phyloP scores from a whole-genome alignment of 2,329 filamentous ascomycete species.

The Sarocladiaceae sp. region DNA sequence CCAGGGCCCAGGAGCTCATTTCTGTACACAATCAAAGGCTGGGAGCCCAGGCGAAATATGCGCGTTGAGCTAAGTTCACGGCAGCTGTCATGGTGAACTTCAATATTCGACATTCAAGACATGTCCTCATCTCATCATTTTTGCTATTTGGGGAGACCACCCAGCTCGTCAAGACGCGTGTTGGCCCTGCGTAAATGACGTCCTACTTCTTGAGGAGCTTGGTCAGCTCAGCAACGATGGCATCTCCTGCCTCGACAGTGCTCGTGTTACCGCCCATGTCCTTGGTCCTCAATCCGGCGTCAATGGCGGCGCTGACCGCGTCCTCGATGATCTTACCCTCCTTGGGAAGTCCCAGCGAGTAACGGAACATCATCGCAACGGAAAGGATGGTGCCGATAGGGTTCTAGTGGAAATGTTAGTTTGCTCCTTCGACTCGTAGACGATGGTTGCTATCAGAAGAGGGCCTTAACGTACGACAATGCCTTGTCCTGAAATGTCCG shows the following conservation, averaged over 20 bases:
- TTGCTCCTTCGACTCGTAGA: constrained; percentile 11
- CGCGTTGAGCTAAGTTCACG: too few relatives aligned
- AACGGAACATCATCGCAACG: constrained; percentile 91
- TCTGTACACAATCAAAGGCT: too few relatives aligned
- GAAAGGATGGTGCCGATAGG: constrained; percentile 88
- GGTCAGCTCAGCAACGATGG: constrained; percentile 45
- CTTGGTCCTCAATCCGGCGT: constrained; percentile 69
- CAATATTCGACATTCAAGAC: too few relatives aligned
- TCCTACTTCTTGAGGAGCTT: constrained; percentile 12
- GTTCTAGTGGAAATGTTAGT: constrained; percentile 22
- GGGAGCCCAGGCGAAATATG: too few relatives aligned
- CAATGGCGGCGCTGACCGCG: constrained; percentile 73
- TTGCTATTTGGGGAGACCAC: too few relatives aligned
- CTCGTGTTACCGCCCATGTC: constrained; percentile 75
- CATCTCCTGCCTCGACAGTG: constrained; percentile 71
- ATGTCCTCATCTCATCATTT: too few relatives aligned
- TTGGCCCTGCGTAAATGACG: too few relatives aligned
- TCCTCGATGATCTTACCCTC: constrained; percentile 76
- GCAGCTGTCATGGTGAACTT: too few relatives aligned
- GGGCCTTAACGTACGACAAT: constrained; percentile 27
- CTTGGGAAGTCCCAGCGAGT: constrained; percentile 73
- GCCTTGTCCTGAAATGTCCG: constrained; percentile 73
- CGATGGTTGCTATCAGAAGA: constrained; percentile 10
- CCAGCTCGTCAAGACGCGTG: too few relatives aligned
- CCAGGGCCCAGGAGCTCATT: too few relatives aligned